These are phyloP conservation scores for Toxicodendron radicans DNA, from an alignment of 345 rosid genomes.

Conservation along the genomic window DNA sequence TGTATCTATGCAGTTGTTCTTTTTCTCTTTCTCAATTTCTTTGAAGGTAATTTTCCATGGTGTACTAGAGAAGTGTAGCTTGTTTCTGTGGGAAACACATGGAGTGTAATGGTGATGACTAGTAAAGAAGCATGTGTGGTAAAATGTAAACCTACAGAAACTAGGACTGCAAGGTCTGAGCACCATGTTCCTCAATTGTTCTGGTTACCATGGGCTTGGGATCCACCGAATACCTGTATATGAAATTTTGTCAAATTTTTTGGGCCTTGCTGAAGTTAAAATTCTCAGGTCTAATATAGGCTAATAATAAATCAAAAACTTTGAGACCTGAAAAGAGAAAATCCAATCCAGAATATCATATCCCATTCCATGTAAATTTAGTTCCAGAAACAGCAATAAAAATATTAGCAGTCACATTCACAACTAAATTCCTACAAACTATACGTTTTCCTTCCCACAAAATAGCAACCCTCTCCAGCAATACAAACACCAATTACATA, in stretches of 20 bases:
- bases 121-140: slow-evolving; percentile 32
- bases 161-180: no score
- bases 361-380: no score
- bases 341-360: no score
- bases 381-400: not conserved
- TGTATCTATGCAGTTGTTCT: not conserved
- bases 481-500: not conserved
- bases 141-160: slow-evolving; percentile 20
- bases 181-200: no score
- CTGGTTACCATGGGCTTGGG: not conserved
- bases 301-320: no score
- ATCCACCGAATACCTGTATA: not conserved
- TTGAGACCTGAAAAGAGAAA: no score
- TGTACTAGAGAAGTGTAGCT: not conserved
- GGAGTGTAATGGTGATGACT: slow-evolving; percentile 31
- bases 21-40: not conserved
- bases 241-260: not conserved
- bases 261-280: not conserved
- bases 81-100: slow-evolving; percentile 16
- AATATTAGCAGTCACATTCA: not conserved
- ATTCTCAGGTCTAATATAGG: not conserved
- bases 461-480: not conserved
- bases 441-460: not conserved
- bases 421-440: not conserved
- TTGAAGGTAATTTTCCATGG: not conserved